Conservation (phyloP, 768 basidiomycete species). For the Filobasidium wieringae region DNA sequence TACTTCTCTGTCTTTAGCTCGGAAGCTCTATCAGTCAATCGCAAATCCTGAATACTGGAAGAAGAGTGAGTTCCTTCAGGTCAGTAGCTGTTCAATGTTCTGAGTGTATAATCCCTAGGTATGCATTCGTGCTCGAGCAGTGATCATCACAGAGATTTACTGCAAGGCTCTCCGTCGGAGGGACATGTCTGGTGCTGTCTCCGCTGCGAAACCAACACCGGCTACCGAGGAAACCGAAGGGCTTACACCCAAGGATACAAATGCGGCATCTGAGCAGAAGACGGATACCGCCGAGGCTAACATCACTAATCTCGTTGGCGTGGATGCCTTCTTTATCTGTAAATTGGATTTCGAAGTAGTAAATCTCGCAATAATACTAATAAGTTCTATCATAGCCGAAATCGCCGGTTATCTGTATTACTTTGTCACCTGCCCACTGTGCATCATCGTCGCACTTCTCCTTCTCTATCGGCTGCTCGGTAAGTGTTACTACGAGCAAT, state of each 20-base stretch:
- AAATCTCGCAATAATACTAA: background rate
- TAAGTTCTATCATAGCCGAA: slow-evolving; percentile 1
- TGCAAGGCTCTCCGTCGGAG: slow-evolving; percentile 40
- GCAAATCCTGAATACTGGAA: slow-evolving; percentile 38
- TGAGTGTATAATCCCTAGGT: no score
- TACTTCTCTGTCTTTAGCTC: background rate
- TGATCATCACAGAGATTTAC: slow-evolving; percentile 41
- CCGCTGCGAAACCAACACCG: slow-evolving; percentile 14
- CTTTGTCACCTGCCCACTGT: slow-evolving; percentile 26
- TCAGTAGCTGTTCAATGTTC: no score
- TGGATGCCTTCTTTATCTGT: slow-evolving; percentile 35
- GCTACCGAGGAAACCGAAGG: slow-evolving; percentile 9
- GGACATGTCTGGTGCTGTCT: slow-evolving; percentile 36
- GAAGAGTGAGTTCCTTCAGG: slow-evolving; percentile 17
- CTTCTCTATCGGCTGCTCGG: slow-evolving; percentile 71
- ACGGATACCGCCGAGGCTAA: slow-evolving; percentile 28
- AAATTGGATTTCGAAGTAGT: slow-evolving; percentile 16
- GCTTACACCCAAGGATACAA: background rate
- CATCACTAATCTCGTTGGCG: slow-evolving; percentile 35
- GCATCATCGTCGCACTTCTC: slow-evolving; percentile 56
- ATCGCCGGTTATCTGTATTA: slow-evolving; percentile 29
- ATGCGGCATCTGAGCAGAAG: slow-evolving; percentile 17
- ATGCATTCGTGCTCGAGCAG: slow-evolving; percentile 35
- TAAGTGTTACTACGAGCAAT: no score
- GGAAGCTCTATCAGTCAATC: slow-evolving; percentile 5